phyloP scores from a whole-genome alignment of 2,329 filamentous ascomycete species.

The Ascocoryne sarcoides region DNA sequence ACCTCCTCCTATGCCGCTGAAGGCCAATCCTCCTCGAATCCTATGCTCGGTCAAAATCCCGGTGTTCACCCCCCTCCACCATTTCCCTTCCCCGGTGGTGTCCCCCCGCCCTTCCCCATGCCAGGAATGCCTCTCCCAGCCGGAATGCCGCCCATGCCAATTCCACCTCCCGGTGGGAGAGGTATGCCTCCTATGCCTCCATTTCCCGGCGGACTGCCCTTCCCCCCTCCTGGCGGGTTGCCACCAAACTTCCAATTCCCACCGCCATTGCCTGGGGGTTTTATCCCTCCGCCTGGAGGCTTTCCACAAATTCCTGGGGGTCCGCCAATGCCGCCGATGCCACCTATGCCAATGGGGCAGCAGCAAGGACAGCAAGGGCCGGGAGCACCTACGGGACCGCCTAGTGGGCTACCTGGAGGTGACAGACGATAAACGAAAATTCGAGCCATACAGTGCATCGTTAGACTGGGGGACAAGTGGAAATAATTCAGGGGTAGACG shows the following conservation, averaged over 20 bases:
- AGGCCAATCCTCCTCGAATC: slow-evolving; percentile 79
- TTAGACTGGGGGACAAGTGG: no score
- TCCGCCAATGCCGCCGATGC: slow-evolving; percentile 1
- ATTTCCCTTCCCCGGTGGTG: slow-evolving; percentile 52
- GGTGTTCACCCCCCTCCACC: slow-evolving; percentile 40
- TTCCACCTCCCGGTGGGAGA: slow-evolving; percentile 18
- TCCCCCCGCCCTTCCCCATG: slow-evolving; percentile 25
- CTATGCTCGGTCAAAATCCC: slow-evolving; percentile 64
- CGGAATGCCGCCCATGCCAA: slow-evolving; percentile 32
- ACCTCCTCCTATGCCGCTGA: slow-evolving; percentile 92
- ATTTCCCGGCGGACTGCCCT: slow-evolving; percentile 31
- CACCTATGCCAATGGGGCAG: slow-evolving; percentile 1
- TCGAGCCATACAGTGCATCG: no score
- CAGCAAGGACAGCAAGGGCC: neutral
- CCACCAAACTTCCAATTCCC: slow-evolving; percentile 45
- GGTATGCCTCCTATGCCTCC: slow-evolving; percentile 31
- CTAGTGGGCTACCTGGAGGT: neutral
- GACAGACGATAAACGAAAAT: slow-evolving; percentile 1
- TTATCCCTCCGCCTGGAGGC: slow-evolving; percentile 13
- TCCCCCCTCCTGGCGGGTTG: slow-evolving; percentile 37
- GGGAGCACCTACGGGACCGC: no score
- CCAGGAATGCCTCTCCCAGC: slow-evolving; percentile 30
- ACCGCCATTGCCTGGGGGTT: slow-evolving; percentile 26
- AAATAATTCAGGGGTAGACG: no score
- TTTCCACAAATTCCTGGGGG: slow-evolving; percentile 15